Percentiles rank a stretch among this genome's conserved stretches.
Conservation (phyloP, 2,329 filamentous ascomycete species). For the Alternaria novae-zelandiae region DNA sequence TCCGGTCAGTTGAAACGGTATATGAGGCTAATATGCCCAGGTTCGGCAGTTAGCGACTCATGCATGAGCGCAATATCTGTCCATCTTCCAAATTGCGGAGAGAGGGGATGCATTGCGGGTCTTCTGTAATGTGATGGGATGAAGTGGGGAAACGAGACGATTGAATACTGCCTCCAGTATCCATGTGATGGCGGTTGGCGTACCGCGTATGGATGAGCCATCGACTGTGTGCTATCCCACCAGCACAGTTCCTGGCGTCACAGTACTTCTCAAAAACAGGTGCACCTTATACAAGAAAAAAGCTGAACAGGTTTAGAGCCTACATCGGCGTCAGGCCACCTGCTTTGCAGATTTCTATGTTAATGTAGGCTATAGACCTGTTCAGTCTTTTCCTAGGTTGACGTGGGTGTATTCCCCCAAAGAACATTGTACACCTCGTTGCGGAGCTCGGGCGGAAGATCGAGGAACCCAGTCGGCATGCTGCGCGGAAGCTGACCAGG, state of each 20-base stretch:
- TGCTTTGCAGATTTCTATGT: no score
- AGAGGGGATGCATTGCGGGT: not conserved
- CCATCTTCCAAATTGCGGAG: not conserved
- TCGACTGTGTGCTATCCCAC: not conserved
- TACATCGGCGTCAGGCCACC: no score
- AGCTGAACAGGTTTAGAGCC: no score
- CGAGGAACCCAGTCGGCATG: conserved; percentile 8
- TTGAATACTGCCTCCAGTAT: not conserved
- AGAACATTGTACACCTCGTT: conserved; percentile 11
- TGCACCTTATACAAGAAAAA: no score
- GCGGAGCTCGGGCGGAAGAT: conserved; percentile 15
- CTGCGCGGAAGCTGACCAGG: not conserved
- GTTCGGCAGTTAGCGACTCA: conserved; percentile 10
- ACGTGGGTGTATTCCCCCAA: not conserved
- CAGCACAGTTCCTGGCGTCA: not conserved
- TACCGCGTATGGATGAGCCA: not conserved
- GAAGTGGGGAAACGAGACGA: not conserved
- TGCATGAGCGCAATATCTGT: not conserved
- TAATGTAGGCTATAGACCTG: no score
- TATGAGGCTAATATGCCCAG: not conserved
- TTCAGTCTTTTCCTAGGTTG: no score
- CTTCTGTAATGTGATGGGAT: not conserved
- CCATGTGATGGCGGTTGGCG: not conserved
- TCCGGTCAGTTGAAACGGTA: not conserved
- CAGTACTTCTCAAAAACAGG: not conserved